Conservation (phyloP, 2,329 filamentous ascomycete genomes). For the Remersonia thermophila region DNA sequence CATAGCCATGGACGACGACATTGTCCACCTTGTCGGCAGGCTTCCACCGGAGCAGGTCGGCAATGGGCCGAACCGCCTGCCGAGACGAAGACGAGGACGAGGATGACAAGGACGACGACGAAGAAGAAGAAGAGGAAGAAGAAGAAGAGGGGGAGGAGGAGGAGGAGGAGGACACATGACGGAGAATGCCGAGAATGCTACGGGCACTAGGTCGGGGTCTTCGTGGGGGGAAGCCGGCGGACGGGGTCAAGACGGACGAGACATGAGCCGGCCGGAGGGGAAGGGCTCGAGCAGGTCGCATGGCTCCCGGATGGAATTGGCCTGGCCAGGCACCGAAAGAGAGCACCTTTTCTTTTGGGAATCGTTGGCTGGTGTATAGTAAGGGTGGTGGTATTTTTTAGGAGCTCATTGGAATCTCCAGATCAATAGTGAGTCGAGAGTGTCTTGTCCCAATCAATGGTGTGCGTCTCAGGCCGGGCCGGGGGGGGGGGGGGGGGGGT, state of each 20-base stretch:
- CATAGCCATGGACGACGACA: conserved; percentile 61
- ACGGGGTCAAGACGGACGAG: conserved; percentile 7
- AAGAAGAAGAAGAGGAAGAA: background rate
- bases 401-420: too few species aligned
- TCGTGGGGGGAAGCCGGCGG: background rate
- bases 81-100: conserved; percentile 1
- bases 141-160: too few species aligned
- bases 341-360: background rate
- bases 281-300: conserved; percentile 11
- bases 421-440: too few species aligned
- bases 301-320: conserved; percentile 2
- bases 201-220: background rate
- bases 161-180: conserved; percentile 2
- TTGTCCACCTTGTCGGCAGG: conserved; percentile 32
- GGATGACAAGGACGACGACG: background rate
- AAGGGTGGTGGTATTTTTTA: too few species aligned
- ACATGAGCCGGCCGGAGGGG: conserved; percentile 7
- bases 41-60: conserved; percentile 43
- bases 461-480: too few species aligned
- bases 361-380: conserved; percentile 1
- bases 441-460: too few species aligned
- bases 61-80: conserved; percentile 27
- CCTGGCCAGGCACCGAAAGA: background rate
- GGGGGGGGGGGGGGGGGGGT: too few species aligned
- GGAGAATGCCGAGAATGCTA: background rate